Evolutionary conservation across 2,329 filamentous ascomycete species (phyloP).

Genomic region (Colletotrichum theobromicola): DNA sequence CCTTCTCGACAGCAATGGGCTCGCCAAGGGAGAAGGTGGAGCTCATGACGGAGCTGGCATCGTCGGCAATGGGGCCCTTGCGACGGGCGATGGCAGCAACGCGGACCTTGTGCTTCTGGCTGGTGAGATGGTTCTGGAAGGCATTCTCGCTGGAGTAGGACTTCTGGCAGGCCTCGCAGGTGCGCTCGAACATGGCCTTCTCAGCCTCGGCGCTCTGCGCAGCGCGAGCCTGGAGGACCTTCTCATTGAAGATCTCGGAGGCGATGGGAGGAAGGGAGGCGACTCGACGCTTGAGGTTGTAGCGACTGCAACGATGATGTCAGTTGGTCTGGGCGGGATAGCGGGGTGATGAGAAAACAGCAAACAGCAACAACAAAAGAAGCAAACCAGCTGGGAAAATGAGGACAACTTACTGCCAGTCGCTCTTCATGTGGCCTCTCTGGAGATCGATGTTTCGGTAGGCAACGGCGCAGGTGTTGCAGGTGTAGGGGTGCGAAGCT

Average conservation of each 20-base stretch:
- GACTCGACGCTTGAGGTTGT: conserved; percentile 94
- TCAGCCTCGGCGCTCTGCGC: conserved; percentile 83
- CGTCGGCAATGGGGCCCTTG: conserved; percentile 50
- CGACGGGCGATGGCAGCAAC: conserved; percentile 47
- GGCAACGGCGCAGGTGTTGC: conserved; percentile 97
- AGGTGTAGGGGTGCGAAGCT: conserved; percentile 86
- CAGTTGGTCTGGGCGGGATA: conserved; percentile 6
- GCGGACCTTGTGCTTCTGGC: conserved; percentile 85
- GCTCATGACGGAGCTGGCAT: conserved; percentile 83
- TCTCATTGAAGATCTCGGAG: conserved; percentile 93
- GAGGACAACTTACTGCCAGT: conserved; percentile 84
- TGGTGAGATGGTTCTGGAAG: conserved; percentile 89
- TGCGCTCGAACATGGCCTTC: conserved; percentile 86
- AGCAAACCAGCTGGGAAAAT: background rate
- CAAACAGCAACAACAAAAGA: background rate
- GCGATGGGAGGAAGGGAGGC: conserved; percentile 89
- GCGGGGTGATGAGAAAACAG: background rate
- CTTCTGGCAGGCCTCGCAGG: conserved; percentile 83
- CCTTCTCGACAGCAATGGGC: conserved; percentile 60
- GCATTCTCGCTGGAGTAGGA: conserved; percentile 97
- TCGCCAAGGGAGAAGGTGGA: conserved; percentile 92
- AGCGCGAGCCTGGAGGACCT: conserved; percentile 90
- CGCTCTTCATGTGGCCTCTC: conserved; percentile 94
- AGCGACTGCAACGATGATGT: conserved; percentile 64
- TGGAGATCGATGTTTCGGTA: conserved; percentile 94